A percentile compares a stretch with the other conserved stretches of the same genome.
Conservation (phyloP, 176 grass and related monocot species). For the Avena insularis region DNA sequence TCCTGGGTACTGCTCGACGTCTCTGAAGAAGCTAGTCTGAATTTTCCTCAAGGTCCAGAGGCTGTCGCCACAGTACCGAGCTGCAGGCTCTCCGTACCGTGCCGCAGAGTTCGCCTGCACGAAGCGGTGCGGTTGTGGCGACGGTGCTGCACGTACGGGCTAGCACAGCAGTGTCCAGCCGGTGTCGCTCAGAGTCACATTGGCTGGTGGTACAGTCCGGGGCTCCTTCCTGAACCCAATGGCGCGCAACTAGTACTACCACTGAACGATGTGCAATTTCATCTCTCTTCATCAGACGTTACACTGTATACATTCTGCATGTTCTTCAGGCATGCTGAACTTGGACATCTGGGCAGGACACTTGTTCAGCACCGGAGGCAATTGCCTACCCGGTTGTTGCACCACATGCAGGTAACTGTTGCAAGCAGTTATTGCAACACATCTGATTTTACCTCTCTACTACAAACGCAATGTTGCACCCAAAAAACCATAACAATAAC, state of each 20-base stretch:
- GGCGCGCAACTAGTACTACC: conserved; percentile 43
- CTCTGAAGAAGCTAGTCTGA: neutral
- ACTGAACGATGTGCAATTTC: neutral
- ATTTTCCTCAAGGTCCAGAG: conserved; percentile 74
- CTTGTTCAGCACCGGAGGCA: conserved; percentile 8
- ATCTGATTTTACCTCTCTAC: no score
- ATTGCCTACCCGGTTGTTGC: no score
- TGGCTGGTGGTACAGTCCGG: conserved; percentile 41
- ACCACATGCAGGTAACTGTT: no score
- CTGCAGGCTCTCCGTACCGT: conserved; percentile 39
- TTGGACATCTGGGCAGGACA: conserved; percentile 42
- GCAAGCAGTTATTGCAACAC: no score
- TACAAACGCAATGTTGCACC: no score
- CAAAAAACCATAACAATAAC: no score
- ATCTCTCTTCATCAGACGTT: neutral
- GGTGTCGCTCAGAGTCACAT: neutral
- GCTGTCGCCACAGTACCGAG: conserved; percentile 61
- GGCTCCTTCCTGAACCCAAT: conserved; percentile 17
- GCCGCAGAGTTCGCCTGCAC: neutral
- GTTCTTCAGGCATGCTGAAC: conserved; percentile 36
- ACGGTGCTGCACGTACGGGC: neutral
- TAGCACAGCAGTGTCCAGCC: no score
- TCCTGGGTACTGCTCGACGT: no score
- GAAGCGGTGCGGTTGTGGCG: neutral
- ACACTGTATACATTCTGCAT: neutral